Evolutionary conservation across 2,329 filamentous ascomycete genomes (phyloP), one percentile per base, ranked within the genome.

Genomic region (Trichoderma brevicompactum): DNA sequence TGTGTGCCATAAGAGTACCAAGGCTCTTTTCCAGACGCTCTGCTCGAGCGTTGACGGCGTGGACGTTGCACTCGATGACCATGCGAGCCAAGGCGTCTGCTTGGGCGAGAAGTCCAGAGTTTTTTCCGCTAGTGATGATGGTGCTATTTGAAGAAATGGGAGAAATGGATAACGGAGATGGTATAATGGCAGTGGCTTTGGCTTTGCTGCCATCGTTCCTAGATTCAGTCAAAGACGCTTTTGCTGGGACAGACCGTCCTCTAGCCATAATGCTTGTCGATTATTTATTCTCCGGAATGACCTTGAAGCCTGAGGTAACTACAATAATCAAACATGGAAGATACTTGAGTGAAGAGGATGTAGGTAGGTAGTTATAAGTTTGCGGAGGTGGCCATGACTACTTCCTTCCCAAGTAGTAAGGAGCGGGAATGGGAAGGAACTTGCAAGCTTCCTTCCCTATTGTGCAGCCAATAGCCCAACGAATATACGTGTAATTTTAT

Each of bases 61-160:
- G 75, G 41, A 79, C 66, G 65, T 72, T 74, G 60, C 79, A 73
- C 68, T 79, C 77, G n/a, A 75, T 68, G 6, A 74, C 78, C 74
- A 79, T 78, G 48, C 67, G 70, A 5, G 77, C 74, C n/a, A 79
- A 71, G 38, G 74, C 72, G 3, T 77, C 73, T 44, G 77, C 75
- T 34, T 73, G 71, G 9, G 67, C 66, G 34, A 72, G 48, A 7
- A 75, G 63, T 36, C 17, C 55, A 43, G 15, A 41, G 41, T n/a
- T 50, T 6, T 13, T 48, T 19, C 38, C 56, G 48, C 40, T 38
- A 34, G 38, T 48, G 49, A 34, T 12, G 40, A 49, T 12, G 59
- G 49, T 5, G 8, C 53, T 9, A 10, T 40, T 56, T 23, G 17
- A 15, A 54, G 54, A 15, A 28, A 46, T n/a, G 44, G 62, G 32